phyloP scores from a whole-genome alignment of 768 basidiomycete genomes.

The Kondoa malvinella region DNA sequence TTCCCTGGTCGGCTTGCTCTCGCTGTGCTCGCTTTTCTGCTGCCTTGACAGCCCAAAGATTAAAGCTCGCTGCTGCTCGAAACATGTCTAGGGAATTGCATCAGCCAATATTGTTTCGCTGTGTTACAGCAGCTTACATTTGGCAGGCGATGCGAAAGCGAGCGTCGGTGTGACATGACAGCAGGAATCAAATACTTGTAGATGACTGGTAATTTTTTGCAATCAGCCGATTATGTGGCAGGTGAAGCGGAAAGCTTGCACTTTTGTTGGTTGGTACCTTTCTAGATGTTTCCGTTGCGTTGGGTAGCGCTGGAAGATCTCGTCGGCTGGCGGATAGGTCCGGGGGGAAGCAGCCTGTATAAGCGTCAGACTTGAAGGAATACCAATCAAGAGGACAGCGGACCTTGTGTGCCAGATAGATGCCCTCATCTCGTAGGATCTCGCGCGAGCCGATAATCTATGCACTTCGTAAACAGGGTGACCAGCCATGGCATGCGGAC shows the following conservation, averaged over 20 bases:
- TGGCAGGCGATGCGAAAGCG: constrained; percentile 30
- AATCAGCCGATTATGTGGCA: constrained; percentile 23
- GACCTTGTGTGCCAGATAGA: constrained; percentile 76
- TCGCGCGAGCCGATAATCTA: constrained; percentile 56
- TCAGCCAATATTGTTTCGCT: background rate
- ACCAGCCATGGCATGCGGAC: background rate
- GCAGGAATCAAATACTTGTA: background rate
- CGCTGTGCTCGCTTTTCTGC: background rate
- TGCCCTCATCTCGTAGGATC: constrained; percentile 76
- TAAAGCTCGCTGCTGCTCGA: constrained; percentile 34
- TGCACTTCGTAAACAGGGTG: background rate
- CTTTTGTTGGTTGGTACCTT: constrained; percentile 23
- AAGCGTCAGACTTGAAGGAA: too few relatives aligned
- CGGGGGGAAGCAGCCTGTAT: constrained; percentile 73
- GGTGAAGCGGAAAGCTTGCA: constrained; percentile 26
- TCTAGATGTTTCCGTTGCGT: constrained; percentile 11
- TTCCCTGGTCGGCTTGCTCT: constrained; percentile 5
- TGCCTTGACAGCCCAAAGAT: constrained; percentile 30
- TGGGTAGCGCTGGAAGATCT: constrained; percentile 39
- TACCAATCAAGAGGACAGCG: too few relatives aligned
- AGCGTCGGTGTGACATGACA: constrained; percentile 23
- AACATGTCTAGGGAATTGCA: constrained; percentile 30
- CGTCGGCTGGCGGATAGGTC: constrained; percentile 46
- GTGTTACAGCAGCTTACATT: background rate
- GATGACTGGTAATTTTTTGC: background rate